phyloP scores from a whole-genome alignment of 768 basidiomycete genomes.

The Mycena metata region DNA sequence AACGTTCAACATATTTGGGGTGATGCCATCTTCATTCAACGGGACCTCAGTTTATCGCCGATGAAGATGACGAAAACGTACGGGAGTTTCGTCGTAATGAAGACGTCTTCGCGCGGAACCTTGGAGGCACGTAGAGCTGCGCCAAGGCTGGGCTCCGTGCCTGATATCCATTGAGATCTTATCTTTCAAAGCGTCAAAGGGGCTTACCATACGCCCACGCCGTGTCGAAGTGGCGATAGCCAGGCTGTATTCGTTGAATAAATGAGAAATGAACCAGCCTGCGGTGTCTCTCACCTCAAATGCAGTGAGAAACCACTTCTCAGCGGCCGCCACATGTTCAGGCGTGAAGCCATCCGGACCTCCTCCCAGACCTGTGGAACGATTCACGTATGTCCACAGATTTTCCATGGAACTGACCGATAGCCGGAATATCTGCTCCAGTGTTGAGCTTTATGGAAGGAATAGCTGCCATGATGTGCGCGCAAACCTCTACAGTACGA shows the following conservation, averaged over 20 bases:
- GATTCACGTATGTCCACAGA: neutral
- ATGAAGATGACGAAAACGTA: conserved; percentile 39
- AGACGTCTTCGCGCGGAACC: conserved; percentile 62
- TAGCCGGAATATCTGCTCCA: conserved; percentile 18
- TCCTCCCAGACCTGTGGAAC: conserved; percentile 17
- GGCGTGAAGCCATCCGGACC: conserved; percentile 33
- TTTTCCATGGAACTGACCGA: conserved; percentile 6
- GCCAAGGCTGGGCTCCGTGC: conserved; percentile 60
- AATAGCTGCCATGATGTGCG: conserved; percentile 21
- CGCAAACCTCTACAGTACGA: too few species aligned
- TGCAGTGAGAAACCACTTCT: conserved; percentile 57
- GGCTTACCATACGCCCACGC: conserved; percentile 50
- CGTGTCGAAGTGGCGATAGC: conserved; percentile 61
- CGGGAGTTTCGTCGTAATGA: conserved; percentile 65
- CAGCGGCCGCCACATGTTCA: conserved; percentile 50
- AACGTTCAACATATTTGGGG: conserved; percentile 52
- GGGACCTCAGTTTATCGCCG: neutral
- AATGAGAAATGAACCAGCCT: too few species aligned
- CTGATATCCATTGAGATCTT: conserved; percentile 26
- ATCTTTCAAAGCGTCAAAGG: neutral
- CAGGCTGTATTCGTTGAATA: too few species aligned
- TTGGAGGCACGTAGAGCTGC: conserved; percentile 61
- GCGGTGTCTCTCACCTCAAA: conserved; percentile 56
- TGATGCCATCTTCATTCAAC: conserved; percentile 52
- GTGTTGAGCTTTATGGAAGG: conserved; percentile 26